A percentile compares a stretch with the other conserved stretches of the same genome.
Conservation (phyloP, 176 grass and related monocot genomes). For the Carex parvula region DNA sequence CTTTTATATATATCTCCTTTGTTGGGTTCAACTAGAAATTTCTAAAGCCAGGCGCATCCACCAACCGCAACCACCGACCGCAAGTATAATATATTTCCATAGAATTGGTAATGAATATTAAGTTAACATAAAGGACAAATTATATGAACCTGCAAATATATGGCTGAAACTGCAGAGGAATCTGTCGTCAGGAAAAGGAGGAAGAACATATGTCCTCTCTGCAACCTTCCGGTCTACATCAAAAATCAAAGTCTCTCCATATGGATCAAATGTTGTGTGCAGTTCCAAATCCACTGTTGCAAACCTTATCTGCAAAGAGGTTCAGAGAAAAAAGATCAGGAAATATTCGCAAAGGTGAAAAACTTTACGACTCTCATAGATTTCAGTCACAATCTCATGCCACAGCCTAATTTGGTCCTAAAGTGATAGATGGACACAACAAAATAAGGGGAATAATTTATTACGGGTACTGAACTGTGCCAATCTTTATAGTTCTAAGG, state of each 20-base stretch:
- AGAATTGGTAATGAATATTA: not conserved
- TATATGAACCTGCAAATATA: slow-evolving; percentile 81
- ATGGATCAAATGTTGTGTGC: slow-evolving; percentile 72
- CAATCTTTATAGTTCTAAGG: not conserved
- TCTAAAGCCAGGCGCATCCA: not conserved
- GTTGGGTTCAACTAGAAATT: not conserved
- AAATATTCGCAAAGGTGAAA: not conserved
- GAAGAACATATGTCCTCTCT: slow-evolving; percentile 69
- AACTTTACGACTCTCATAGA: not conserved
- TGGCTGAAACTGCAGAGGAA: slow-evolving; percentile 94
- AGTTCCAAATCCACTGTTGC: slow-evolving; percentile 83
- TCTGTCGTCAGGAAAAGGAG: slow-evolving; percentile 76
- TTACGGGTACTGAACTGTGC: not conserved
- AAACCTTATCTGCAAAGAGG: slow-evolving; percentile 70
- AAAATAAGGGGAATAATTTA: not conserved
- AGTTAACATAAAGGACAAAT: not conserved
- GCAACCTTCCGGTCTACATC: slow-evolving; percentile 79
- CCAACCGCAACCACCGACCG: not conserved
- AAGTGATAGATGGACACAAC: not conserved
- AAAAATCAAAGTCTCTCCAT: slow-evolving; percentile 57
- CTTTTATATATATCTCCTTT: not conserved
- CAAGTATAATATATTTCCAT: not conserved
- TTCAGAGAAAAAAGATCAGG: not conserved
- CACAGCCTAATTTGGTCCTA: not conserved
- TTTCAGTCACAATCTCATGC: not conserved